Evolutionary conservation across 1,139 yeast species (phyloP).

Genomic region (Saccharomyces hybrid): DNA sequence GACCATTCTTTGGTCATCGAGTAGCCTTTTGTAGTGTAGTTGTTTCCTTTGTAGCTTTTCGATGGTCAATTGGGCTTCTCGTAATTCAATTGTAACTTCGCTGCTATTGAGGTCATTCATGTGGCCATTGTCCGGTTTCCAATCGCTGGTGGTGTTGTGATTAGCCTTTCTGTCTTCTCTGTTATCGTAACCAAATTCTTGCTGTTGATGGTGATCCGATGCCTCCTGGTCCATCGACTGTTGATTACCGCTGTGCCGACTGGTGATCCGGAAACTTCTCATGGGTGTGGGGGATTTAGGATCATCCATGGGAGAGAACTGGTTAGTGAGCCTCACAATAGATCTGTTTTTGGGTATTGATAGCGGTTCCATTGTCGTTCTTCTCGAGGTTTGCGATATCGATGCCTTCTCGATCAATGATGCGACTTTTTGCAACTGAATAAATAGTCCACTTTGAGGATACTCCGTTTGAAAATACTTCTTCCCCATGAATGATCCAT

Average conservation of each 20-base stretch:
- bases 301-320: slow-evolving; percentile 6
- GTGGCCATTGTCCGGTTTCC: not conserved
- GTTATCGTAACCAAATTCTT: not conserved
- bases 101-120: not conserved
- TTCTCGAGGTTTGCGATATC: not conserved
- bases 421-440: slow-evolving; percentile 58
- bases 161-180: not conserved
- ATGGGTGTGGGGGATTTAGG: slow-evolving; percentile 24
- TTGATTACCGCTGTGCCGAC: slow-evolving; percentile 2
- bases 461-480: slow-evolving; percentile 55
- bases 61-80: slow-evolving; percentile 4
- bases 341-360: not conserved
- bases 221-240: not conserved
- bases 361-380: not conserved
- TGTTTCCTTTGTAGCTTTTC: slow-evolving; percentile 20
- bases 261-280: slow-evolving; percentile 9
- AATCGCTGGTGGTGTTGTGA: not conserved
- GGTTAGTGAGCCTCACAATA: not conserved
- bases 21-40: slow-evolving; percentile 21
- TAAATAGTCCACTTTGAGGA: slow-evolving; percentile 67
- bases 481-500: slow-evolving; percentile 59
- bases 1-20: slow-evolving; percentile 29
- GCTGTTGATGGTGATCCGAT: not conserved
- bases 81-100: not conserved
- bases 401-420: slow-evolving; percentile 19